Evolutionary conservation across 2,329 filamentous ascomycete species (phyloP), one percentile per base, ranked within the genome.

Genomic region (Colletotrichum liriopes): DNA sequence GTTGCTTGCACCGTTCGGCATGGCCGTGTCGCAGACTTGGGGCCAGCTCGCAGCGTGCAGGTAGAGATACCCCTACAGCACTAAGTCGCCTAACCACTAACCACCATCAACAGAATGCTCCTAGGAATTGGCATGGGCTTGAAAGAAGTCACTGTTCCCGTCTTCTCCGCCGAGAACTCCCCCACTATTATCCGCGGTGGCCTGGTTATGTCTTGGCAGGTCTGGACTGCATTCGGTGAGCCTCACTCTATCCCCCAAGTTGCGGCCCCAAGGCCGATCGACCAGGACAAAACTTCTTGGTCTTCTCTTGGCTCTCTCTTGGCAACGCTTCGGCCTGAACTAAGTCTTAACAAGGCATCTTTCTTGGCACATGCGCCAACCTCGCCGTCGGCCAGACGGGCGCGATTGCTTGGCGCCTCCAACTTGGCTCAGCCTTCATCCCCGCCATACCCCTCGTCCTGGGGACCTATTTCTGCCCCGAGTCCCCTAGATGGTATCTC

Each of bases 401-500:
- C n/a, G 77, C 77, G 3, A 88, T 91, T 47, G 84, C 89, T 7
- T 93, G 91, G 92, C 84, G 91, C 49, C 81, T 92, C 32, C 90
- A 92, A 76, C 81, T 93, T 8, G 90, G 86, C 12, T 91, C 90
- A 2, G 90, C 92, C 2, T 90, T 92, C 61, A 87, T 92, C 45
- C 91, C 91, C 1, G 90, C 91, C 0, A 80, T 93, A 1, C 90
- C 91, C 9, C 82, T 93, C 5, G 78, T 91, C 12, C 20, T 90
- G 0, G 81, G 84, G 14, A 83, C 92, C 35, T 93, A 84, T 74
- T 86, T 91, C 74, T 92, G 90, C 74, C 90, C 90, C 0, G 90
- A 92, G 77, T 91, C 89, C 1, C 90, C 91, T 2, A 86, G 90
- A 65, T 93, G 91, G 91, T 88, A 86, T 65, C 88, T 93, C 79